phyloP scores from a whole-genome alignment of 257 asterid genomes.

The Knoxia roxburghii region DNA sequence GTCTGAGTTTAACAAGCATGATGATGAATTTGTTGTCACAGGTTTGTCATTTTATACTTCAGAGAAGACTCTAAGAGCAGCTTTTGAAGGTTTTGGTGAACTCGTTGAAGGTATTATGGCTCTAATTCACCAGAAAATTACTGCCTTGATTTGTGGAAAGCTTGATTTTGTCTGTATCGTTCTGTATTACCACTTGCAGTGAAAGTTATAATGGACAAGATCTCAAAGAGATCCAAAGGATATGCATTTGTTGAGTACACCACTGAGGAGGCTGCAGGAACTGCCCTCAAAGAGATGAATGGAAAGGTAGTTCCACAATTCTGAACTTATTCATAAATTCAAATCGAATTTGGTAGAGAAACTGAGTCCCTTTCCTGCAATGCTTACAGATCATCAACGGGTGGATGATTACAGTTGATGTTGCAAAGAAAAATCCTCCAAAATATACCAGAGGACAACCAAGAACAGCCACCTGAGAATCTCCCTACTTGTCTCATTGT shows the following conservation, averaged over 20 bases:
- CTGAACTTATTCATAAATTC: neutral
- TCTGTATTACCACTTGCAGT: slow-evolving; percentile 36
- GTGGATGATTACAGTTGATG: slow-evolving; percentile 97
- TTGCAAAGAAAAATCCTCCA: slow-evolving; percentile 67
- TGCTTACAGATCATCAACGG: slow-evolving; percentile 84
- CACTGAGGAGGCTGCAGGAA: slow-evolving; percentile 73
- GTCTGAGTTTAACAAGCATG: slow-evolving; percentile 9
- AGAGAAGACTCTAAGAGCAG: slow-evolving; percentile 79
- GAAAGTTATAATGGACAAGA: slow-evolving; percentile 93
- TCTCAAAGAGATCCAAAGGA: slow-evolving; percentile 95
- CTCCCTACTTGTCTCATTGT: neutral
- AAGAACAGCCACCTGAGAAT: slow-evolving; percentile 33
- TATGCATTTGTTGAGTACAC: slow-evolving; percentile 86
- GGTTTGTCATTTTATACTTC: slow-evolving; percentile 94
- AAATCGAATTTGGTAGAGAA: neutral
- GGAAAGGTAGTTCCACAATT: slow-evolving; percentile 65
- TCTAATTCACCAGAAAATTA: neutral
- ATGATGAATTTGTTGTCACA: slow-evolving; percentile 24
- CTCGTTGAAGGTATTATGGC: slow-evolving; percentile 59
- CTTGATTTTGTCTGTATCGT: neutral
- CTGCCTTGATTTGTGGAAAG: neutral
- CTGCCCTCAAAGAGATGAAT: slow-evolving; percentile 85
- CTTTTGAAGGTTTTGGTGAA: slow-evolving; percentile 87
- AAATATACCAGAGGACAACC: slow-evolving; percentile 50
- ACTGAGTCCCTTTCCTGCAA: slow-evolving; percentile 6